Evolutionary conservation across 768 basidiomycete species (phyloP).

Genomic region (Agrocybe chaxingu): DNA sequence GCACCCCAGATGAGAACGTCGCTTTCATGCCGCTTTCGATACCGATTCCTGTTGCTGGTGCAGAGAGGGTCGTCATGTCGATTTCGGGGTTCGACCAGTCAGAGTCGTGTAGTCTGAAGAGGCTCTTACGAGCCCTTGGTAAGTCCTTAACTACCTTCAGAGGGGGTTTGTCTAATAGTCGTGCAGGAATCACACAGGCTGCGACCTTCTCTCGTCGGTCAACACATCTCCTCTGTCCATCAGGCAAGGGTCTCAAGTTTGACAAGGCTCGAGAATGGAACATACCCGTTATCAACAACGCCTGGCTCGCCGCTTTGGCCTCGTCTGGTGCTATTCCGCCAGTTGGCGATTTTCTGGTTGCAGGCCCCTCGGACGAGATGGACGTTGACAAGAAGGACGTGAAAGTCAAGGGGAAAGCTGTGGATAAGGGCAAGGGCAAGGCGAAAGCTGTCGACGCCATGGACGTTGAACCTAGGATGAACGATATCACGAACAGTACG

Average conservation of each 20-base stretch:
- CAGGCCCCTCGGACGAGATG: constrained; percentile 7
- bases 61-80: constrained; percentile 57
- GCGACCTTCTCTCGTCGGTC: constrained; percentile 61
- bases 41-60: constrained; percentile 55
- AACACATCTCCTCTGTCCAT: constrained; percentile 81
- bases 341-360: constrained; percentile 29
- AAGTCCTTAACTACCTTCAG: constrained; percentile 12
- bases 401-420: constrained; percentile 27
- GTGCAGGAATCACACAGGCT: constrained; percentile 50
- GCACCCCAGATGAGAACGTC: constrained; percentile 62
- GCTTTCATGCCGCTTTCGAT: constrained; percentile 67
- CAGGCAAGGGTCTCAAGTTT: constrained; percentile 67
- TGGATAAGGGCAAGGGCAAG: constrained; percentile 14
- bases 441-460: constrained; percentile 9
- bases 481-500: constrained; percentile 48
- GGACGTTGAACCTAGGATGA: constrained; percentile 25
- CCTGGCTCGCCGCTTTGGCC: constrained; percentile 67
- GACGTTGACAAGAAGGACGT: constrained; percentile 12
- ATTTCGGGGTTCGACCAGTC: constrained; percentile 76
- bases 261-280: constrained; percentile 79
- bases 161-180: not conserved
- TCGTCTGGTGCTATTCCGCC: constrained; percentile 45
- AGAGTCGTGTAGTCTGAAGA: constrained; percentile 60
- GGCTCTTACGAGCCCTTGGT: constrained; percentile 71
- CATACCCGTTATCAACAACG: constrained; percentile 65